phyloP scores from a whole-genome alignment of 2,329 filamentous ascomycete species.

The Arthrobotrys entomopaga region DNA sequence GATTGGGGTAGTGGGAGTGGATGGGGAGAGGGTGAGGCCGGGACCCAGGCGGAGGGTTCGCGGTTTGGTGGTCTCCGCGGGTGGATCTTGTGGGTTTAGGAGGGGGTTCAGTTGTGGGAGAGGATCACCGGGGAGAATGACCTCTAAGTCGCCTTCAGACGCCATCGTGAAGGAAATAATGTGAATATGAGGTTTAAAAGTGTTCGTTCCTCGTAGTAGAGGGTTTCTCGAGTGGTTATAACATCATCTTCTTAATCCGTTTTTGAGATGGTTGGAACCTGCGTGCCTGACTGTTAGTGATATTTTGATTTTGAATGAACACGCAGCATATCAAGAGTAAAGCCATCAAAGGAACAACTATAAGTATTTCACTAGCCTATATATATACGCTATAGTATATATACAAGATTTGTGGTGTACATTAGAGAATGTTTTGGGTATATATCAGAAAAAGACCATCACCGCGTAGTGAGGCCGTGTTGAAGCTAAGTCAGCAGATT shows the following conservation, averaged over 20 bases:
- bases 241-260: constrained; percentile 23
- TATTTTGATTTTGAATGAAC: constrained; percentile 19
- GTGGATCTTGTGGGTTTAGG: constrained; percentile 15
- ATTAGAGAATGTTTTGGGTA: background rate
- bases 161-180: constrained; percentile 13
- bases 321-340: constrained; percentile 9
- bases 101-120: constrained; percentile 46
- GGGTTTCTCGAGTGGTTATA: constrained; percentile 29
- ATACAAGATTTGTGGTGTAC: too few relatives aligned
- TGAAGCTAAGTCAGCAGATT: constrained; percentile 55
- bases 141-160: constrained; percentile 12
- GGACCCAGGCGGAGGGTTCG: constrained; percentile 40
- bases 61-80: constrained; percentile 21
- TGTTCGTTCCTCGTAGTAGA: constrained; percentile 7
- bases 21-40: constrained; percentile 45
- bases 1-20: constrained; percentile 43
- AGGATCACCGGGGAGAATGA: constrained; percentile 49
- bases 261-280: background rate
- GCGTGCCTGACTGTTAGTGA: constrained; percentile 20
- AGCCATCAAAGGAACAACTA: constrained; percentile 1
- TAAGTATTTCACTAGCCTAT: background rate
- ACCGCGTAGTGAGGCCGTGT: constrained; percentile 52
- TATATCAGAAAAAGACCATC: constrained; percentile 51
- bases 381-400: too few relatives aligned
- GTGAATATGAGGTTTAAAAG: background rate